These are phyloP conservation scores for Polyporus tsugae DNA, from an alignment of 1,284 basidiomycete species.

Conservation along the genomic window DNA sequence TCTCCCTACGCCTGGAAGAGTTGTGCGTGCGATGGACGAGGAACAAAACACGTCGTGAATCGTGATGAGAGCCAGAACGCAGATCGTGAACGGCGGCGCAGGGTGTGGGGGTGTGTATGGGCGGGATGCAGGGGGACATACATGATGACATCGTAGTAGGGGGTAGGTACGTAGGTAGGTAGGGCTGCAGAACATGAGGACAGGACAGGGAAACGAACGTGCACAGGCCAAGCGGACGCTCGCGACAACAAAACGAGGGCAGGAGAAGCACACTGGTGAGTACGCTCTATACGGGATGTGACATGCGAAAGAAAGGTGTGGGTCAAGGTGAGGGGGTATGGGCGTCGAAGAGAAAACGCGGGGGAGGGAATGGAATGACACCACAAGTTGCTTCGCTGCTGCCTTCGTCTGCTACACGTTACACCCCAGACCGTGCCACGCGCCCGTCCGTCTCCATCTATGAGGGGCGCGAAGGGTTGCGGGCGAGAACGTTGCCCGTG, in stretches of 20 bases:
- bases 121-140: conserved; percentile 4
- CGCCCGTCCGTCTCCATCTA: conserved; percentile 30
- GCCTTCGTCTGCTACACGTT: conserved; percentile 26
- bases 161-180: not conserved
- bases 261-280: conserved; percentile 20
- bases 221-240: conserved; percentile 20
- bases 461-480: conserved; percentile 73
- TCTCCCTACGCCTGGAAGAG: not conserved
- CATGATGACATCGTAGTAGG: not conserved
- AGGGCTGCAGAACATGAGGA: conserved; percentile 1
- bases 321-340: conserved; percentile 31
- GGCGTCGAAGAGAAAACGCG: conserved; percentile 20
- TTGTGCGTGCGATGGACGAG: not conserved
- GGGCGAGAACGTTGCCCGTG: conserved; percentile 78
- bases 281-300: conserved; percentile 21
- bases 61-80: not conserved
- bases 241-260: conserved; percentile 32
- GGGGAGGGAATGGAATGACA: conserved; percentile 19
- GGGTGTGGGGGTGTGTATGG: not conserved
- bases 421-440: conserved; percentile 17
- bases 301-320: conserved; percentile 16
- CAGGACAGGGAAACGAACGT: conserved; percentile 27
- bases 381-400: conserved; percentile 34
- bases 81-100: not conserved
- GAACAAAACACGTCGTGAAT: not conserved